Percentiles rank a stretch among this genome's conserved stretches.
Evolutionary conservation across 768 basidiomycete species (phyloP).

Genomic region (Hypsizygus marmoreus): DNA sequence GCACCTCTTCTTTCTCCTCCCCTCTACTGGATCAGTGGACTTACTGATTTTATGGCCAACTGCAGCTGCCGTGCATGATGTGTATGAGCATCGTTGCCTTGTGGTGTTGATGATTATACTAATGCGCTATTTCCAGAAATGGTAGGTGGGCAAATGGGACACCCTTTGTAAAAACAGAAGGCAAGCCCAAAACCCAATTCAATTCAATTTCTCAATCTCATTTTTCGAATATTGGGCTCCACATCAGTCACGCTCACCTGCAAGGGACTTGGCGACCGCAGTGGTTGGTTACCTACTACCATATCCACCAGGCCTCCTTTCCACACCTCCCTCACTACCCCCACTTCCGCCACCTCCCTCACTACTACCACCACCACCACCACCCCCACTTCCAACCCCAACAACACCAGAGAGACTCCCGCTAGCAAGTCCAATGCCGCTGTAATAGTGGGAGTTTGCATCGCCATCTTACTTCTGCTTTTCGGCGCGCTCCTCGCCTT

Average conservation of each 20-base stretch:
- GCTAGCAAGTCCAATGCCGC: constrained; percentile 17
- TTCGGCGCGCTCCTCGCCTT: constrained; percentile 21
- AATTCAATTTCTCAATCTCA: neutral
- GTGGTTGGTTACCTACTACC: no score
- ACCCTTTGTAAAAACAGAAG: constrained; percentile 25
- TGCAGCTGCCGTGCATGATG: constrained; percentile 39
- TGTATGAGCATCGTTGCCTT: constrained; percentile 33
- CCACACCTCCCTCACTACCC: no score
- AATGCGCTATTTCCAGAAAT: constrained; percentile 27
- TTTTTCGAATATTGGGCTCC: constrained; percentile 25
- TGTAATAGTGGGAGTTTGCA: constrained; percentile 31
- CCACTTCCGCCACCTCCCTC: no score
- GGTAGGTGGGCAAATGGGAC: constrained; percentile 36
- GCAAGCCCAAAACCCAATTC: constrained; percentile 4
- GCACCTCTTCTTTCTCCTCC: constrained; percentile 13
- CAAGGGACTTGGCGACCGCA: no score
- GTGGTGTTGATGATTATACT: neutral
- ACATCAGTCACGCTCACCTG: constrained; percentile 21
- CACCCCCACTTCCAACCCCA: constrained; percentile 18
- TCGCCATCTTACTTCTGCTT: constrained; percentile 30
- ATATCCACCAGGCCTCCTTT: no score
- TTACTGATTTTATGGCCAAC: constrained; percentile 1
- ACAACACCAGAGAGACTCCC: constrained; percentile 12
- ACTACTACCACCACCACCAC: constrained; percentile 3
- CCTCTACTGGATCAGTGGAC: neutral